Evolutionary conservation across 78 protist genomes (phyloP).

Genomic region (Dictyostelium purpureum): DNA sequence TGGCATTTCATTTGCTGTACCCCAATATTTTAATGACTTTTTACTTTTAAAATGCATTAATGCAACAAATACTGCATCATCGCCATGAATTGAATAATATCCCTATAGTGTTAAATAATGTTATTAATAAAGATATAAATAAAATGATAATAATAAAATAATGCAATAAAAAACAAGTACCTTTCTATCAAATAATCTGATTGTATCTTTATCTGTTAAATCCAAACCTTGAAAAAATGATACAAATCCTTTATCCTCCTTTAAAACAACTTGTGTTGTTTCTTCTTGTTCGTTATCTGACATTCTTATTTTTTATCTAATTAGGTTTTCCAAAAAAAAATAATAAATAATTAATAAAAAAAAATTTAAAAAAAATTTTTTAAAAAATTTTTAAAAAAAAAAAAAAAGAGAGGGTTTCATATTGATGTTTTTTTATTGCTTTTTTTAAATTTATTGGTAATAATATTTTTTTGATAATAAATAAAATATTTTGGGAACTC

Average conservation of each 20-base stretch:
- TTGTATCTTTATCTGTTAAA: neutral
- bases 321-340: neutral
- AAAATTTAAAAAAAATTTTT: neutral
- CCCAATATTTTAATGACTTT: slow-evolving; percentile 60
- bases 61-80: slow-evolving; percentile 57
- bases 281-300: slow-evolving; percentile 21
- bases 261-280: slow-evolving; percentile 12
- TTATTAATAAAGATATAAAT: neutral
- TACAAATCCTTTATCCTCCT: slow-evolving; percentile 60
- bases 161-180: neutral
- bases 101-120: neutral
- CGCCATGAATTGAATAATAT: slow-evolving; percentile 57
- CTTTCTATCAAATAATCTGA: slow-evolving; percentile 69
- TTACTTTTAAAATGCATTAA: slow-evolving; percentile 52
- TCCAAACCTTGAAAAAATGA: slow-evolving; percentile 48
- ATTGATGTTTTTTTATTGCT: too few relatives aligned
- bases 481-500: too few relatives aligned
- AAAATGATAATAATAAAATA: neutral
- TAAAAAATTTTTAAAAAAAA: neutral
- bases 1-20: neutral
- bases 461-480: too few relatives aligned
- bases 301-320: neutral
- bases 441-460: too few relatives aligned
- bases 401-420: neutral
- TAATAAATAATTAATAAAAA: neutral